Base-by-base conservation (phyloP, 495 filamentous ascomycete species). In the Tuber aestivum region DNA sequence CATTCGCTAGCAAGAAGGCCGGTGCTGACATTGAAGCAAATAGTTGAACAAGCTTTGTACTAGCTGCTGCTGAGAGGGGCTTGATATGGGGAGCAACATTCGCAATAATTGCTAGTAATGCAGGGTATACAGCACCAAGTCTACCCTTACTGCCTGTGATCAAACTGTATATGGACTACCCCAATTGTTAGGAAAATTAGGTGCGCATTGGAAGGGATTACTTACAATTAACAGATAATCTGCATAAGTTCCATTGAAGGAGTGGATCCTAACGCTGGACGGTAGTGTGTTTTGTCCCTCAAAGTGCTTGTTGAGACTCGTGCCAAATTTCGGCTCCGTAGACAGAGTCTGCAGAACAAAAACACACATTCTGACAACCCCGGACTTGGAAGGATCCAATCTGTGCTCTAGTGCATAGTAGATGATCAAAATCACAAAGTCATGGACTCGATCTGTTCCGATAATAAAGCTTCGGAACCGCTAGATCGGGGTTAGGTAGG, bases 381-480 rank as follows among this genome's bases (percentile, higher is more conserved):
- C 94, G 81, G 97, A 93, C 83, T 95, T 97, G 3, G 94, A 90
- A 27, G 92, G 87, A 83, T 98, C 94, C 41, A 88, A 86, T 82
- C 92, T 93, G 82, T 95, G 92, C 80, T 96, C 93, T 45, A 97
- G 89, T 21, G 94, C 93, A 84, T 98, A 97, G 85, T 95, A 98
- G 4, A 97, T 85, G 72, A 96, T 90, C 40, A 97, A 87, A 65
- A 97, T 90, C 68, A 97, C 86, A 82, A 97, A 98, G 83, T 99
- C 95, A 82, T 97, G 93, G 0, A 93, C 92, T 56, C 94, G 87
- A 79, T 97, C 94, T 0, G 95, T 97, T 78, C 98, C 95, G 77
- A 97, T 94, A 82, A 99, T 95, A 84, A 97, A 99, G 1, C 94
- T 95, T 70, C 96, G 87, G 85, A 99, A 98, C 70, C 96, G 89